Base-by-base conservation (phyloP, 768 basidiomycete genomes). In the Lyophyllum decastes region DNA sequence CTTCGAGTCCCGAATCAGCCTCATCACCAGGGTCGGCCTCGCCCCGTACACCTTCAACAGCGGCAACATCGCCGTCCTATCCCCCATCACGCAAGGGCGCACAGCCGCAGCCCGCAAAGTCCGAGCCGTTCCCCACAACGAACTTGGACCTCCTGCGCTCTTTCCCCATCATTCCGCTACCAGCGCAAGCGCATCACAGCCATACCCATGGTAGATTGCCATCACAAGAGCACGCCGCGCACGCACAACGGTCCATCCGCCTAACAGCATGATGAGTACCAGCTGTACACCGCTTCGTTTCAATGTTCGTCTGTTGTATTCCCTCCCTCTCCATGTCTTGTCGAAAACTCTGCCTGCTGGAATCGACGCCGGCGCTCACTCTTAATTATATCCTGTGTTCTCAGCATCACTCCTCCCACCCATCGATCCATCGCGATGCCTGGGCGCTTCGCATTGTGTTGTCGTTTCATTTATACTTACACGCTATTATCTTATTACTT, bases 111-210 rank as follows among this genome's bases (percentile, higher is more conserved):
- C 59, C 57, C 44, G 26, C 53, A 6, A 25, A 64, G 6, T 70
- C 72, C 24, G 72, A 56, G 41, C 57, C 71, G 16, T 65, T 71
- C 30, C 68, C 77, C 19, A 73, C 75, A 7, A 68, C 73, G 33
- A 76, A 75, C 14, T 63, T 77, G 63, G 82, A 83, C 1, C 61
- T 83, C 2, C 72, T 83, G 25, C 72, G 76, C 49, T 70, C 80
- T 16, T 84, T 84, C 49, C 82, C 82, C 25, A 64, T 58, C 30
- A 62, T 83, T 59, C 80, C 82, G 12, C 54, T 74, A 35, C 66
- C 74, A n/a, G 40, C 55, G 26, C 47, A 57, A 10, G 38, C 61
- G 22, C 63, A 62, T 44, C 63, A 68, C 65, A 50, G 58, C 64
- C 66, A 67, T 38, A 56, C 54, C 44, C 60, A 66, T 51, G 54